phyloP scores from a whole-genome alignment of 2,329 filamentous ascomycete species.

The Polytolypa hystricis region DNA sequence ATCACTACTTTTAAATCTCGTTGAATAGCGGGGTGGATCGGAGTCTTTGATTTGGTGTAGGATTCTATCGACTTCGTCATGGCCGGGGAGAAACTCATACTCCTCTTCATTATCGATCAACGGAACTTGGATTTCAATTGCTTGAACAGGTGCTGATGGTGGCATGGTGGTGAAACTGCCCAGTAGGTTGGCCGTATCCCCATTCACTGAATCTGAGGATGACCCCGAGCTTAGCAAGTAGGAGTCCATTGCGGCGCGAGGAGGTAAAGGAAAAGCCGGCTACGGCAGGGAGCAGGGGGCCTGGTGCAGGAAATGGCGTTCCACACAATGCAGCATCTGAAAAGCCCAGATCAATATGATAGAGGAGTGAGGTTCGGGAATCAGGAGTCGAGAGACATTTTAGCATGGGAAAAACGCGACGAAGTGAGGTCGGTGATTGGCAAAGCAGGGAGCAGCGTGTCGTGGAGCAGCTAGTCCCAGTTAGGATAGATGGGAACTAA shows the following conservation, averaged over 20 bases:
- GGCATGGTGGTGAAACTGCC: slow-evolving; percentile 10
- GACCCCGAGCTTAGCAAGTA: neutral
- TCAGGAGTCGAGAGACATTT: too few relatives aligned
- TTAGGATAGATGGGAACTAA: neutral
- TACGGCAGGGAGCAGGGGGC: neutral
- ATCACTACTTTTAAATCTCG: slow-evolving; percentile 10
- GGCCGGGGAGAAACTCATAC: slow-evolving; percentile 10
- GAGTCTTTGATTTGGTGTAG: slow-evolving; percentile 5
- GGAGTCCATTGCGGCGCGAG: slow-evolving; percentile 8
- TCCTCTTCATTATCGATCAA: slow-evolving; percentile 13
- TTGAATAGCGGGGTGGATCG: slow-evolving; percentile 4
- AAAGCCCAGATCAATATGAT: neutral
- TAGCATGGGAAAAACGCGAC: too few relatives aligned
- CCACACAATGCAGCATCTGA: neutral
- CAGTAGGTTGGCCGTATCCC: slow-evolving; percentile 8
- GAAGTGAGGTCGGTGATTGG: too few relatives aligned
- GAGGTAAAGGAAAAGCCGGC: neutral
- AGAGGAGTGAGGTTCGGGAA: neutral
- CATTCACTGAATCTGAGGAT: slow-evolving; percentile 1
- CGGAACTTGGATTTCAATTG: slow-evolving; percentile 7
- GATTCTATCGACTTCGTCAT: slow-evolving; percentile 10
- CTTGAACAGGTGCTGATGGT: slow-evolving; percentile 1
- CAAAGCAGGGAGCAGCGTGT: too few relatives aligned
- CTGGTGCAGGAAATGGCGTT: neutral
- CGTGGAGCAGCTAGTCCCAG: neutral